phyloP scores from a whole-genome alignment of 1,139 yeast species.

The Saccharomycopsis crataegensis region DNA sequence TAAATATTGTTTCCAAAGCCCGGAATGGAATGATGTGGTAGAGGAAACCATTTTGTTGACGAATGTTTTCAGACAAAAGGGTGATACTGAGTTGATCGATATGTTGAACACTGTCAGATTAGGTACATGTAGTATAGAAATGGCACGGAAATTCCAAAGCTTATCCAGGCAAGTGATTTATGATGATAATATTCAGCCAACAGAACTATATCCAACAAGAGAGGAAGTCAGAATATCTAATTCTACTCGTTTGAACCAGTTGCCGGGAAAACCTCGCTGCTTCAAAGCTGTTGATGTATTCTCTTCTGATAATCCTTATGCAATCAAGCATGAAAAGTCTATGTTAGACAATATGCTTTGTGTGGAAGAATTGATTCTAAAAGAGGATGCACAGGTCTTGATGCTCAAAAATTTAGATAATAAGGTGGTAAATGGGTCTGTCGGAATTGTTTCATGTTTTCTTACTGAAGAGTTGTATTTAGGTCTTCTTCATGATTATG shows the following conservation, averaged over 20 bases:
- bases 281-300: constrained; percentile 46
- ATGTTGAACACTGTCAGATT: constrained; percentile 70
- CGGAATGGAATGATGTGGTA: constrained; percentile 48
- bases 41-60: constrained; percentile 50
- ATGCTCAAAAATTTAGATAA: constrained; percentile 85
- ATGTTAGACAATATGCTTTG: constrained; percentile 62
- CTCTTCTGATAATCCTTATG: constrained; percentile 15
- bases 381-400: constrained; percentile 91
- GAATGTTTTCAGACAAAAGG: constrained; percentile 64
- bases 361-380: constrained; percentile 52
- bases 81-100: constrained; percentile 58
- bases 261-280: constrained; percentile 33
- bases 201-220: constrained; percentile 71
- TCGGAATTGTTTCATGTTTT: constrained; percentile 60
- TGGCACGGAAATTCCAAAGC: constrained; percentile 37
- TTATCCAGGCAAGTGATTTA: constrained; percentile 51
- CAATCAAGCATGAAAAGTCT: constrained; percentile 22
- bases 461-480: constrained; percentile 22
- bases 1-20: constrained; percentile 51
- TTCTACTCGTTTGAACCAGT: constrained; percentile 38
- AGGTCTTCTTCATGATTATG: not conserved
- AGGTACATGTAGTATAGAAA: constrained; percentile 47
- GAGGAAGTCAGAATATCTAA: constrained; percentile 71
- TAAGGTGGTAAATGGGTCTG: constrained; percentile 81
- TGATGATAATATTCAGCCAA: constrained; percentile 71